Evolutionary conservation across 805 yeast species (phyloP).

Genomic region (Candida maesae): DNA sequence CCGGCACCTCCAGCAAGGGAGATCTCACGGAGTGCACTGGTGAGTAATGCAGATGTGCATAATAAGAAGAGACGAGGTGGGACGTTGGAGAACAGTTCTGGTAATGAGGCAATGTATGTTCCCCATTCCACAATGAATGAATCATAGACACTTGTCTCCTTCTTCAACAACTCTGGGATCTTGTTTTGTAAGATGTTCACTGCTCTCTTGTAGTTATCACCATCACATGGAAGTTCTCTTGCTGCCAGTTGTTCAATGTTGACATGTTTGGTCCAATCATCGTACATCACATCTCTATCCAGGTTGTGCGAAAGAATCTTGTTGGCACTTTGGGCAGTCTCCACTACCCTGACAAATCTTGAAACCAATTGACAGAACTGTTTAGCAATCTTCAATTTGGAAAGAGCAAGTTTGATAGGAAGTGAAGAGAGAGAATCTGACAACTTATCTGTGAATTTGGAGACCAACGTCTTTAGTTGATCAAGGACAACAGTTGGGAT

Average conservation of each 20-base stretch:
- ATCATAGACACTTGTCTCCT: slow-evolving; percentile 11
- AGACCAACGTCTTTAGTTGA: slow-evolving; percentile 52
- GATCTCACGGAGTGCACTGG: slow-evolving; percentile 59
- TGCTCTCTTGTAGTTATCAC: slow-evolving; percentile 30
- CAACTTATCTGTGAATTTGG: slow-evolving; percentile 44
- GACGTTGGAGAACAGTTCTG: slow-evolving; percentile 43
- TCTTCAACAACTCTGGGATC: slow-evolving; percentile 31
- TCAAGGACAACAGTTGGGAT: slow-evolving; percentile 53
- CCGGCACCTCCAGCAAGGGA: slow-evolving; percentile 54
- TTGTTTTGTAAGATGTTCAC: slow-evolving; percentile 34
- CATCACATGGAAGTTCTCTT: slow-evolving; percentile 50
- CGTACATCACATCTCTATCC: slow-evolving; percentile 48
- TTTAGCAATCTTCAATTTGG: slow-evolving; percentile 51
- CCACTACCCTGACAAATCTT: slow-evolving; percentile 50
- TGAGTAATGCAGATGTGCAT: slow-evolving; percentile 48
- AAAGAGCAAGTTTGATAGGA: slow-evolving; percentile 46
- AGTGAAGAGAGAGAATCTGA: slow-evolving; percentile 38
- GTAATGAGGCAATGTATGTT: slow-evolving; percentile 37
- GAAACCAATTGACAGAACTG: slow-evolving; percentile 50
- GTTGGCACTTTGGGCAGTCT: slow-evolving; percentile 48
- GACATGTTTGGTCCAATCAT: slow-evolving; percentile 53
- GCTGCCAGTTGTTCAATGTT: slow-evolving; percentile 42
- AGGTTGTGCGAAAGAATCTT: slow-evolving; percentile 39
- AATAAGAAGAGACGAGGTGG: slow-evolving; percentile 55
- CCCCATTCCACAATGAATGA: slow-evolving; percentile 28